Conservation (phyloP, 208 protist species). For the Trypanosomatidae sp. region DNA sequence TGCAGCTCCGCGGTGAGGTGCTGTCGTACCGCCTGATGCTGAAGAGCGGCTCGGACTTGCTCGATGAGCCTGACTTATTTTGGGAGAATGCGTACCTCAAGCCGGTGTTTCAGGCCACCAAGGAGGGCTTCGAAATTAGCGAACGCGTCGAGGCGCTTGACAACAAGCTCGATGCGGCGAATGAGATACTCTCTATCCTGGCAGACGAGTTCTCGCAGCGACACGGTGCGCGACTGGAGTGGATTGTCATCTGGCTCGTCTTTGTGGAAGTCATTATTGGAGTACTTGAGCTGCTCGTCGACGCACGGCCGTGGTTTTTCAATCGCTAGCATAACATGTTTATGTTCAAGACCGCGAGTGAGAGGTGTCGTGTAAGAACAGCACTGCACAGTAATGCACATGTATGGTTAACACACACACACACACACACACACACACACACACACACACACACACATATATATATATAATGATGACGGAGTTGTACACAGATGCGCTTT, state of each 20-base stretch:
- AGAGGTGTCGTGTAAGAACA: too few relatives aligned
- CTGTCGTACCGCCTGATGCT: conserved; percentile 65
- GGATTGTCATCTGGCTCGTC: conserved; percentile 79
- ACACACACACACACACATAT: too few relatives aligned
- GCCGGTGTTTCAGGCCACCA: conserved; percentile 61
- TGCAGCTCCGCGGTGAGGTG: conserved; percentile 57
- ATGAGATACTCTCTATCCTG: conserved; percentile 68
- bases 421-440: too few relatives aligned
- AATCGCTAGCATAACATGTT: too few relatives aligned
- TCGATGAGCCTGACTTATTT: conserved; percentile 74
- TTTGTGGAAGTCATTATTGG: conserved; percentile 75
- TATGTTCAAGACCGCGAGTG: too few relatives aligned
- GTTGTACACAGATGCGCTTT: too few relatives aligned
- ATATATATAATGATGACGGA: too few relatives aligned
- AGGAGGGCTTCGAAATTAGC: conserved; percentile 52
- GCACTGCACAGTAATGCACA: too few relatives aligned
- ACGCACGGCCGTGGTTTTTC: conserved; percentile 38
- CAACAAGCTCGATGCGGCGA: conserved; percentile 61
- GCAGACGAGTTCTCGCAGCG: conserved; percentile 68
- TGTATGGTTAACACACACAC: too few relatives aligned
- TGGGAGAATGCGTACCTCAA: conserved; percentile 76
- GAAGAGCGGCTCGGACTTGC: conserved; percentile 65
- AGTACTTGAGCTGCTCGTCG: conserved; percentile 41
- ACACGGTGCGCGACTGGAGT: conserved; percentile 57
- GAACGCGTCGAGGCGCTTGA: conserved; percentile 56